These are phyloP conservation scores for Smallanthus sonchifolius DNA, from an alignment of 129 eudicot genomes.

Conservation along the genomic window DNA sequence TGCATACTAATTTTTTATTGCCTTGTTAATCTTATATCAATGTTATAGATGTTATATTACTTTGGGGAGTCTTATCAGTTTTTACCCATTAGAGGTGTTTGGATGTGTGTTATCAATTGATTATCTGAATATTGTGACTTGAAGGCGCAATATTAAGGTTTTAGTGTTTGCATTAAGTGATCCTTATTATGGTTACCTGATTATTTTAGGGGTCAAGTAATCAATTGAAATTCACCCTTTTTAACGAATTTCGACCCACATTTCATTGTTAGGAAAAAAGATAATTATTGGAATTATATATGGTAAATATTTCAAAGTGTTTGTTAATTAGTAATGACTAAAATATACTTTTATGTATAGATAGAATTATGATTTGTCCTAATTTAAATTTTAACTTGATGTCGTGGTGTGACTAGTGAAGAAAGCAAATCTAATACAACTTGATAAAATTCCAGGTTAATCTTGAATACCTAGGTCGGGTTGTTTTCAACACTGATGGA, in stretches of 20 bases:
- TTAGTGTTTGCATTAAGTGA: background rate
- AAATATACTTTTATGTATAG: too few species aligned
- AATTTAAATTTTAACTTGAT: background rate
- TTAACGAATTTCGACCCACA: background rate
- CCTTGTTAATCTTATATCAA: background rate
- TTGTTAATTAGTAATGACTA: background rate
- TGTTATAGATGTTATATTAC: background rate
- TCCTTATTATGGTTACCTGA: background rate
- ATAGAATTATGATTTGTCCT: too few species aligned
- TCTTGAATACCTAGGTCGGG: conserved; percentile 91
- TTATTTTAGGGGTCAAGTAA: background rate
- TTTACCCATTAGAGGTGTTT: background rate
- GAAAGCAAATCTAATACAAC: background rate
- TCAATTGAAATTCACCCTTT: background rate
- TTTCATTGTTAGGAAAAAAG: background rate
- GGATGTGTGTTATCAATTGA: background rate
- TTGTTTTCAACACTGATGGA: conserved; percentile 84
- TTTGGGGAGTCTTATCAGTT: background rate
- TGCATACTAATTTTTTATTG: background rate
- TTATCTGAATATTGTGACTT: background rate
- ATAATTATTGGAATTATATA: background rate
- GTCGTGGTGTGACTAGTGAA: background rate
- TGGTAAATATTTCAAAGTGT: too few species aligned
- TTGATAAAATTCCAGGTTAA: conserved; percentile 55
- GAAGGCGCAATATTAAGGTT: background rate